Base-by-base conservation (phyloP, 1,284 basidiomycete genomes). In the Cutaneotrichosporon sp. region DNA sequence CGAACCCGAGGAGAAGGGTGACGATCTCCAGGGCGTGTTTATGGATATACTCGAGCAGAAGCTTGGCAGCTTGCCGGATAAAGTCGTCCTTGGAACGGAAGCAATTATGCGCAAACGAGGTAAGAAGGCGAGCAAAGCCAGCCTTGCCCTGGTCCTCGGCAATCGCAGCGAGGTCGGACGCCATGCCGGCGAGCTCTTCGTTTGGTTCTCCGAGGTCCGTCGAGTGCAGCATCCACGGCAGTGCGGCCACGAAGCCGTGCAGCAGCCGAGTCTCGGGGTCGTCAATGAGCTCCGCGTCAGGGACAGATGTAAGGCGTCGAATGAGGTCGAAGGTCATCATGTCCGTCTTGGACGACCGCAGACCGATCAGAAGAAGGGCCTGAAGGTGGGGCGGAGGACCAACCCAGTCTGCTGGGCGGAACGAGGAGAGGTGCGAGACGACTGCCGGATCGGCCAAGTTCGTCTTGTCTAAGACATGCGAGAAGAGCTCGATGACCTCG, bases 11-110 rank as follows among this genome's bases (percentile, higher is more conserved):
- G 14, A 97, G 85, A 10, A 94, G 82, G 0, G 91, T 91, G 56
- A 91, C 87, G 42, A 94, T 38, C 84, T 87, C 89, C 85, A 93
- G 76, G 83, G 85, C 72, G 86, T 87, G 58, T 76, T 72, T 71
- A 73, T 26, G 86, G 86, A 81, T 67, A 64, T 90, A 94, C 72
- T 95, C 91, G 34, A 91, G 87, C 50, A 97, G 84, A 69, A 90
- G 89, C 3, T 87, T 84, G 21, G 92, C 88, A 0, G 92, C 93
- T 76, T 97, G 93, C 3, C 92, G 88, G 64, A 96, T 85, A 78
- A 97, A 93, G 78, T 97, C 94, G 63, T 97, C 95, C 75, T 90
- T 90, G 2, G 92, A 92, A 51, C 94, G 85, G 84, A 97, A 97
- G 52, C 92, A 89, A 26, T 85, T 84, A 78, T 91, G 92, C 49